A percentile compares a stretch with the other conserved stretches of the same genome.
phyloP scores from a whole-genome alignment of 352 stramenopile species.

The Globisporangium cylindrosporum region DNA sequence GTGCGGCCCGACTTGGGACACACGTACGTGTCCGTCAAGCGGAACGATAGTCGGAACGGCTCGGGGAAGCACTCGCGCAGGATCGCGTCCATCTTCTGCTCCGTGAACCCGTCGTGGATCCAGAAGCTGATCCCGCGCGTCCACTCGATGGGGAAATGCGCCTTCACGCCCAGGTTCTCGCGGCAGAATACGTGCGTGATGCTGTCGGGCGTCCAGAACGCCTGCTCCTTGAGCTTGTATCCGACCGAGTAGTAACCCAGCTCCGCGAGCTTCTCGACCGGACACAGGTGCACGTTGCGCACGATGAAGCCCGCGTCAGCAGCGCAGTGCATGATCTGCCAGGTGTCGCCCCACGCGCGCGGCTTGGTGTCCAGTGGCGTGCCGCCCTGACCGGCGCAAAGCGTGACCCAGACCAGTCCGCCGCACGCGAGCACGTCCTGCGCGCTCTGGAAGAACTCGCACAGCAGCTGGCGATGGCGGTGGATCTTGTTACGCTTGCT shows the following conservation, averaged over 20 bases:
- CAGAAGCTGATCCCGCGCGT: constrained; percentile 76
- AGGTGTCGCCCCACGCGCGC: constrained; percentile 66
- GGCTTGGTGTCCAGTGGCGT: constrained; percentile 65
- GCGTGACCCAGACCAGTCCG: constrained; percentile 79
- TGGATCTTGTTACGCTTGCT: constrained; percentile 84
- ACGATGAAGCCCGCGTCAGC: constrained; percentile 53
- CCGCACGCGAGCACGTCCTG: constrained; percentile 40
- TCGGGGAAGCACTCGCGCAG: constrained; percentile 46
- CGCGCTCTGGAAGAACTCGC: constrained; percentile 75
- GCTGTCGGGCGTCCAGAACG: constrained; percentile 67
- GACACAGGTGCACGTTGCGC: constrained; percentile 59
- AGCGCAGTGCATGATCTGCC: constrained; percentile 75
- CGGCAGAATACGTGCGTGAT: constrained; percentile 71
- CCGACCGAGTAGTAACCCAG: constrained; percentile 83
- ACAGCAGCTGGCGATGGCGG: constrained; percentile 70
- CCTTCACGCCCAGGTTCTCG: constrained; percentile 34
- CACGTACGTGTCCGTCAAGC: constrained; percentile 60
- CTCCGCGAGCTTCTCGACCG: constrained; percentile 46
- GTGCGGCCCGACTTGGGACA: constrained; percentile 46
- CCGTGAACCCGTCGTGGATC: constrained; percentile 57
- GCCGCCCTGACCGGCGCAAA: constrained; percentile 77
- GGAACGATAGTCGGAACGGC: constrained; percentile 31
- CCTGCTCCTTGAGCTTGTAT: constrained; percentile 70
- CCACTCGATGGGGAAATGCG: constrained; percentile 61
- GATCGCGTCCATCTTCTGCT: constrained; percentile 41